Evolutionary conservation across 139 green algal genomes (phyloP), one percentile per base, ranked within the genome.

Genomic region (Raphidocelis subcapitata): DNA sequence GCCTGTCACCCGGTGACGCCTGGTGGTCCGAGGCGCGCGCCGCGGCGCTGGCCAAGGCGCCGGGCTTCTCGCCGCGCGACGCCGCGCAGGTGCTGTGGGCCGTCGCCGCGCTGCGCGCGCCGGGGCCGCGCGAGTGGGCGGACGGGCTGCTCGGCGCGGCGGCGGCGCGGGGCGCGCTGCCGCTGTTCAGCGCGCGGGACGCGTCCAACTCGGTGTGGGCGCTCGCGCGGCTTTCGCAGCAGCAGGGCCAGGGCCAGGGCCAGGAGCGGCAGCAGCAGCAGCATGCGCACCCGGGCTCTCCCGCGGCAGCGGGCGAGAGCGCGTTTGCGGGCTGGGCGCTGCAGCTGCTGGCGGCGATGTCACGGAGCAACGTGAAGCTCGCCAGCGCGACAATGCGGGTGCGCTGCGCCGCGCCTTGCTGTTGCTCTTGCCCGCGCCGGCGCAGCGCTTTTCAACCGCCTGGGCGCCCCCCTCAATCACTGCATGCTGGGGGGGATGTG

Each of bases 21-120:
- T 75, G 69, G 69, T 67, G 56, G 69, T 8, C 3, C 33, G 33
- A 5, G 28, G 26, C 65, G 56, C 56, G 37, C 33, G 41, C 31
- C 3, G 41, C 56, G 12, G 37, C 52, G 21, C 5, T 28, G 28
- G 5, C 0, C 15, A 16, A 35, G 37, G 36, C 46, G 41, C 15
- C 31, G n/a, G 12, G 15, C 26, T 26, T 75, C n/a, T 46, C 31
- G 8, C 69, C 69, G 4, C 63, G 69, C 4, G 69, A 75, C 29
- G 63, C 65, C 4, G 57, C 37, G 12, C 56, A 75, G 69, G 69
- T 75, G 26, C 41, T 75, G 57, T 75, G 69, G 69, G 69, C 41
- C 29, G 55, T 60, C 26, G 69, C 69, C 3, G 21, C 55, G 4
- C 36, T 67, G 41, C 20, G 29, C 14, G 56, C n/a, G 31, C 16